A percentile compares a stretch with the other conserved stretches of the same genome.
Evolutionary conservation across 331 rosid species (phyloP).

Genomic region (Ulmus americana): DNA sequence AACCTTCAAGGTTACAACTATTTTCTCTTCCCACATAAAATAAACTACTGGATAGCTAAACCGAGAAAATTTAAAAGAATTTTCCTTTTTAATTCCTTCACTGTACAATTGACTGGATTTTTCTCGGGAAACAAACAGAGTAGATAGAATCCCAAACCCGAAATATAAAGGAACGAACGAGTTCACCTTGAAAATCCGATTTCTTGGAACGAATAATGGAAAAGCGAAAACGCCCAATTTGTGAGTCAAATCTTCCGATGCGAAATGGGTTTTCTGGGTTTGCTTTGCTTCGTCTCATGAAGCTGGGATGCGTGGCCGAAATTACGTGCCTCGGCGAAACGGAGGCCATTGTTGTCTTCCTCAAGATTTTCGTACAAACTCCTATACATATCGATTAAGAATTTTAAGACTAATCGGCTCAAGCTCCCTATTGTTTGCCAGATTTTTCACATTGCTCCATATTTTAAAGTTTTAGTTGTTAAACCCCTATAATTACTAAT

Average conservation of each 20-base stretch:
- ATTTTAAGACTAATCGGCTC: not conserved
- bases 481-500: too few relatives aligned
- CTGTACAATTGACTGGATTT: not conserved
- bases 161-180: not conserved
- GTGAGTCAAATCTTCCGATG: conserved; percentile 17
- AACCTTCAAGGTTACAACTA: too few relatives aligned
- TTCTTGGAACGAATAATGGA: conserved; percentile 31
- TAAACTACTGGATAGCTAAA: too few relatives aligned
- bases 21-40: too few relatives aligned
- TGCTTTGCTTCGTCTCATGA: not conserved
- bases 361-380: too few relatives aligned
- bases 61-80: too few relatives aligned
- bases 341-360: conserved; percentile 37
- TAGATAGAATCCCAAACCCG: not conserved
- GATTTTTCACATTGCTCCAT: too few relatives aligned
- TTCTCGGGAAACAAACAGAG: conserved; percentile 3
- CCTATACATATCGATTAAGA: too few relatives aligned
- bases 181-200: conserved; percentile 50
- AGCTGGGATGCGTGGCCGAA: conserved; percentile 22
- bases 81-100: not conserved
- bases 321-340: conserved; percentile 31
- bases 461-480: too few relatives aligned
- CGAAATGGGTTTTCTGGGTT: conserved; percentile 18
- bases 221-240: conserved; percentile 16
- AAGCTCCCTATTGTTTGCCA: too few relatives aligned